phyloP scores from a whole-genome alignment of 345 rosid species.

The Geranium brycei region DNA sequence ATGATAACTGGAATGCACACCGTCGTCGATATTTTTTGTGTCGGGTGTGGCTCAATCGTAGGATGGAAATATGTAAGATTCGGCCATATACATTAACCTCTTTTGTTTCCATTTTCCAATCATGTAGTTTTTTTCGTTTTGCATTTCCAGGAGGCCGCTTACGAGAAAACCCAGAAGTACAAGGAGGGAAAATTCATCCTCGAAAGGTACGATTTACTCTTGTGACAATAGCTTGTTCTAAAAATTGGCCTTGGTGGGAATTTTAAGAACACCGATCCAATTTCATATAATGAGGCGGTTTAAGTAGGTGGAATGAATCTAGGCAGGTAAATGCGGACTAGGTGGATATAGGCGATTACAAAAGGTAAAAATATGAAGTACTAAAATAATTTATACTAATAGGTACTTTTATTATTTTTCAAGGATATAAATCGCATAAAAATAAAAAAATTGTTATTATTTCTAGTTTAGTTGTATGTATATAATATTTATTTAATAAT shows the following conservation, averaged over 20 bases:
- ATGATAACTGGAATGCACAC: constrained; percentile 78
- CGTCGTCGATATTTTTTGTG: constrained; percentile 73
- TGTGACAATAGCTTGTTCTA: too few relatives aligned
- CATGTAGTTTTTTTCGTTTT: neutral
- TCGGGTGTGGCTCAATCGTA: constrained; percentile 61
- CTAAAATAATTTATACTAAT: neutral
- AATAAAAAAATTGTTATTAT: too few relatives aligned
- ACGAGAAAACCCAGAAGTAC: constrained; percentile 50
- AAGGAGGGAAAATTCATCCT: constrained; percentile 74
- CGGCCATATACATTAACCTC: neutral
- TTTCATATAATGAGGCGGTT: too few relatives aligned
- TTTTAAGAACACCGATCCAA: too few relatives aligned
- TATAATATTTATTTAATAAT: too few relatives aligned
- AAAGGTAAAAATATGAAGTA: too few relatives aligned
- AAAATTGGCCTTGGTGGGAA: too few relatives aligned
- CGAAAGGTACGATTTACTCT: constrained; percentile 32
- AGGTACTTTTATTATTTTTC: neutral
- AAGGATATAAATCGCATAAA: too few relatives aligned
- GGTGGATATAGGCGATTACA: too few relatives aligned
- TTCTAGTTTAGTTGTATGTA: too few relatives aligned
- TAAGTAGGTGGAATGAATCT: too few relatives aligned
- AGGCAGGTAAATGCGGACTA: too few relatives aligned
- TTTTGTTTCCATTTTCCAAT: neutral
- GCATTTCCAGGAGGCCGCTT: constrained; percentile 38
- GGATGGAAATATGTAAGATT: constrained; percentile 79